A percentile compares a stretch with the other conserved stretches of the same genome.
These are phyloP conservation scores for Leccinum disarticulatum DNA, from an alignment of 768 basidiomycete genomes.

Conservation along the genomic window DNA sequence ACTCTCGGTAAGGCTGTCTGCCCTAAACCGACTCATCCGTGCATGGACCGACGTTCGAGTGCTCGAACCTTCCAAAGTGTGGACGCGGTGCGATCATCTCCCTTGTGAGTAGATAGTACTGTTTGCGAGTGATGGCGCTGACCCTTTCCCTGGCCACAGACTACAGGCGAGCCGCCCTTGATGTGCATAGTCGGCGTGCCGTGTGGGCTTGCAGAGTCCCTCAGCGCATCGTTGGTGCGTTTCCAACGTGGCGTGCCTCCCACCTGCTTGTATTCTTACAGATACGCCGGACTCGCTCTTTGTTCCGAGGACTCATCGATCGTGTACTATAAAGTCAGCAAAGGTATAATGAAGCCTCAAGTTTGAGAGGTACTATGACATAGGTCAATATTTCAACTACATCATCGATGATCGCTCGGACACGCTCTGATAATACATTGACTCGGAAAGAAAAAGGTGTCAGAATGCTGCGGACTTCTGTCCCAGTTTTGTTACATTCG, in stretches of 20 bases:
- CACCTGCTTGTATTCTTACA: slow-evolving; percentile 3
- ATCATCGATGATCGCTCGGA: not conserved
- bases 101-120: slow-evolving; percentile 36
- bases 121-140: not conserved
- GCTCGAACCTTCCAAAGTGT: slow-evolving; percentile 56
- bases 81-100: slow-evolving; percentile 55
- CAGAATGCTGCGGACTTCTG: slow-evolving; percentile 1
- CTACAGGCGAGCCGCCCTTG: slow-evolving; percentile 36
- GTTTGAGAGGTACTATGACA: slow-evolving; percentile 41
- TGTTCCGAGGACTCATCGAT: slow-evolving; percentile 77
- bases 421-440: not conserved
- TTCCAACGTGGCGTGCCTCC: too few relatives aligned
- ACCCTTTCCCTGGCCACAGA: slow-evolving; percentile 30
- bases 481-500: not conserved
- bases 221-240: slow-evolving; percentile 63
- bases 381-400: not conserved
- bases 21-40: not conserved
- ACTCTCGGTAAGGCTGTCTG: slow-evolving; percentile 45
- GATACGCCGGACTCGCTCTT: slow-evolving; percentile 46
- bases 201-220: slow-evolving; percentile 63
- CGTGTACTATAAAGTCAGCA: slow-evolving; percentile 81
- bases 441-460: too few relatives aligned
- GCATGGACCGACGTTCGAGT: slow-evolving; percentile 65
- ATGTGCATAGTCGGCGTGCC: slow-evolving; percentile 53
- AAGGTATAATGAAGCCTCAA: slow-evolving; percentile 73